Evolutionary conservation across 1,284 basidiomycete species (phyloP), one percentile per base, ranked within the genome.

Genomic region (Cryptococcus floricola): DNA sequence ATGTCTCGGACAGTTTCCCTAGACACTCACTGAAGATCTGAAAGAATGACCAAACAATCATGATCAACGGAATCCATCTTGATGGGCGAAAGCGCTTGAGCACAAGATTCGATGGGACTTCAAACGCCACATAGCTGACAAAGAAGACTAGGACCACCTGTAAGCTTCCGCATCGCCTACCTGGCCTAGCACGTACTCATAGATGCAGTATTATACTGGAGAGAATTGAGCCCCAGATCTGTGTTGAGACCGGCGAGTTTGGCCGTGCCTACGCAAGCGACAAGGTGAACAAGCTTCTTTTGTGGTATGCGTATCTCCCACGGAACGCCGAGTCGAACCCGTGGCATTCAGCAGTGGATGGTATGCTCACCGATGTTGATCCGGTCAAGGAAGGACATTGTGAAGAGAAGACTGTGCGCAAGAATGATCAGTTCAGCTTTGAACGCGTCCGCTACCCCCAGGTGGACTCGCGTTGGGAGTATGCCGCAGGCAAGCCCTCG

Each of bases 371-470:
- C 78, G 54, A 79, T 74, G 53, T 78, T 79, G 48, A 78, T 75
- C 41, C 78, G 77, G 64, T 80, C 79, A n/a, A 80, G 66, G 73
- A 80, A 80, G 0, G 74, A 76, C 62, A 74, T 70, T 43, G 70
- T 67, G 59, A 71, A 72, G 10, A 74, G 66, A n/a, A 71, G 59
- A 8, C 66, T 71, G 52, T 5, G 9, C 9, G 16, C 23, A 19
- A 23, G 37, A 7, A 42, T 42, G 39, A 16, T 42, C 16, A 42
- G 19, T 42, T 7, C 39, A n/a, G 14, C 10, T 13, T 19, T 7
- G 19, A 13, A 42, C 39, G 19, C 39, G 19, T 7, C 39, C 38
- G n/a, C 19, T 16, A 42, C 39, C 14, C 23, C 23, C 23, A 23
- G 23, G 23, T 23, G 23, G 23, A 23, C 23, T 23, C 23, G 23